Base-by-base conservation (phyloP, 176 grass and related monocot genomes). In the Ensete ventricosum region DNA sequence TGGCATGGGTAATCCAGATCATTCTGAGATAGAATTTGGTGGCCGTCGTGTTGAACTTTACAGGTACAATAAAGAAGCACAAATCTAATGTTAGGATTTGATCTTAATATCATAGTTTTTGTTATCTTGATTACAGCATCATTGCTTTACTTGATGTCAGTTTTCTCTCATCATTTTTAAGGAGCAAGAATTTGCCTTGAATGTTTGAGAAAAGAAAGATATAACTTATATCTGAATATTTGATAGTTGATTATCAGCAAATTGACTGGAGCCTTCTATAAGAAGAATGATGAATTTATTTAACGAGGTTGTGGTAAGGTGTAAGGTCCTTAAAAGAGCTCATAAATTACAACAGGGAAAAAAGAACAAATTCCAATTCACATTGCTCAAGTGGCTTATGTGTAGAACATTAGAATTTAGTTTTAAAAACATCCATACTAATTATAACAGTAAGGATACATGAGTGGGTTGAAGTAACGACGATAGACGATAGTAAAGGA, bases 1-100 rank as follows among this genome's bases (percentile, higher is more conserved):
- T 87, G 88, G 86, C 83, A 99, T 93, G 95, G 95, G 82, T 16
- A 80, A 62, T 43, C 73, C 90, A 58, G 82, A 87, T 80, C 80
- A 81, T 72, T 91, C 86, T 43, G 95, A 99, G 84, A 88, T 89
- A 48, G 53, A 94, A 83, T 99, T 94, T 82, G 88, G 90, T 53
- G 84, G 57, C 62, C 83, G 65, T 59, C 84, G 88, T 87, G 86
- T 99, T 73, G 90, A 99, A 82, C 27, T 94, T 77, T 99, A 94
- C 84, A 99, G 95, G 95, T 99, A 91, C 17, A 49, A 62, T 58
- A 72, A 54, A 76, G 11, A 74, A 24, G 17, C 73, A 66, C 77
- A 14, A 19, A 57, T 87, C 66, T 80, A 8, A 2, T 58, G 29
- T 66, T 49, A 66, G 17, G 69, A 67, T 52, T 73, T 80, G 49